These are phyloP conservation scores for Phytophthora agathidicida DNA, from an alignment of 352 stramenopile species.

Conservation along the genomic window DNA sequence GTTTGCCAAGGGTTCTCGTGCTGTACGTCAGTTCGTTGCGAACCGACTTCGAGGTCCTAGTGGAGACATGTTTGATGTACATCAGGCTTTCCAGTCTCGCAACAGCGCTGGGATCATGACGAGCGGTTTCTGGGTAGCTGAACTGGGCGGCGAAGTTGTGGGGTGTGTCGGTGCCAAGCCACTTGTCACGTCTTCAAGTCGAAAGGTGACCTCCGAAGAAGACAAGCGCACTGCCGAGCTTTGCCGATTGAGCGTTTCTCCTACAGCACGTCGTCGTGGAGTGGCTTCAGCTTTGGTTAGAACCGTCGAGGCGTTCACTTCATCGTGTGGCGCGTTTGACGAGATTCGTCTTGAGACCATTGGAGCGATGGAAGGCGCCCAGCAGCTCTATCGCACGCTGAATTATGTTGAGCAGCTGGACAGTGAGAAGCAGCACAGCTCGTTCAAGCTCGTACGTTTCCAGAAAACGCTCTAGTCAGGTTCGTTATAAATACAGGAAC, in stretches of 20 bases:
- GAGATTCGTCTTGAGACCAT: slow-evolving; percentile 59
- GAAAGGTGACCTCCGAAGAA: too few relatives aligned
- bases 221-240: slow-evolving; percentile 41
- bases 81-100: slow-evolving; percentile 33
- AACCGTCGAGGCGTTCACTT: slow-evolving; percentile 42
- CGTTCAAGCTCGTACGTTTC: slow-evolving; percentile 59
- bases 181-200: not conserved
- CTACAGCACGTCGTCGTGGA: slow-evolving; percentile 36
- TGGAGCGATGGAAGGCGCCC: slow-evolving; percentile 48
- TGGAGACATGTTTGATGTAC: slow-evolving; percentile 54
- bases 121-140: slow-evolving; percentile 62
- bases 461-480: slow-evolving; percentile 27
- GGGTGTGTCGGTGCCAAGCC: slow-evolving; percentile 62
- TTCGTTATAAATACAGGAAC: slow-evolving; percentile 17
- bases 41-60: slow-evolving; percentile 37
- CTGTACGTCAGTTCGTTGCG: slow-evolving; percentile 64
- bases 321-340: slow-evolving; percentile 16
- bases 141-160: slow-evolving; percentile 38
- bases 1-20: slow-evolving; percentile 46
- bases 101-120: not conserved
- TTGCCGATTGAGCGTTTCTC: slow-evolving; percentile 55
- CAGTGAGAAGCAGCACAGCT: slow-evolving; percentile 27
- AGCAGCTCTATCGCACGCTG: slow-evolving; percentile 46
- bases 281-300: slow-evolving; percentile 49
- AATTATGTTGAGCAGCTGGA: slow-evolving; percentile 41